Evolutionary conservation across 1,139 yeast genomes (phyloP), one percentile per base, ranked within the genome.

Genomic region (Suhomyces wounanorum): DNA sequence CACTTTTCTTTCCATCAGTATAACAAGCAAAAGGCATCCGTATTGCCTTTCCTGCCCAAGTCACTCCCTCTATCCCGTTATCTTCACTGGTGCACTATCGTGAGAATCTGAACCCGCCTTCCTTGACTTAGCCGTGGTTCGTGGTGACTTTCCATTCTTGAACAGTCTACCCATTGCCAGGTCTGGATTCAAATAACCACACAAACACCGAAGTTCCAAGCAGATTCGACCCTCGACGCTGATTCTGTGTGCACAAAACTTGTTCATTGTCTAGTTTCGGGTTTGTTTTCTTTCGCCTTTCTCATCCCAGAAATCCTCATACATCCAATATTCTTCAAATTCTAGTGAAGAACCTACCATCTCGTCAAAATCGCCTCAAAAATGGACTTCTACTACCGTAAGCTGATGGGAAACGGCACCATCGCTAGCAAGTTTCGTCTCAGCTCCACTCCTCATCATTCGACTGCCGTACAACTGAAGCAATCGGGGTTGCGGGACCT

Each of bases 331-430:
- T n/a, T n/a, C n/a, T n/a, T n/a, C n/a, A n/a, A n/a, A n/a, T n/a
- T n/a, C n/a, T n/a, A n/a, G n/a, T n/a, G n/a, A n/a, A n/a, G n/a
- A n/a, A n/a, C n/a, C n/a, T n/a, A n/a, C n/a, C 28, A 28, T 4
- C 11, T 13, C 11, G 30, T 16, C 14, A 8, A 28, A 5, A 38
- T 18, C 14, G 16, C 16, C 30, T 8, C 14, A 23, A n/a, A 37
- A 42, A 72, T 73, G 77, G 75, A 71, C 53, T 63, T 66, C 51
- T 72, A 69, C 60, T 72, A 73, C 57, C 62, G 68, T 21, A 71
- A 67, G 52, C 72, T 64, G 67, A 65, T 72, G 73, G 75, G 76
- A 7, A 70, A 72, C 55, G 78, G 78, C 25, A 62, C 76, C 21
- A 59, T 70, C 43, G 62, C 78, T 38, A 67, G 72, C 55, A 73